A percentile compares a stretch with the other conserved stretches of the same genome.
Evolutionary conservation across 768 basidiomycete species (phyloP).

Genomic region (Amanita thiersii): DNA sequence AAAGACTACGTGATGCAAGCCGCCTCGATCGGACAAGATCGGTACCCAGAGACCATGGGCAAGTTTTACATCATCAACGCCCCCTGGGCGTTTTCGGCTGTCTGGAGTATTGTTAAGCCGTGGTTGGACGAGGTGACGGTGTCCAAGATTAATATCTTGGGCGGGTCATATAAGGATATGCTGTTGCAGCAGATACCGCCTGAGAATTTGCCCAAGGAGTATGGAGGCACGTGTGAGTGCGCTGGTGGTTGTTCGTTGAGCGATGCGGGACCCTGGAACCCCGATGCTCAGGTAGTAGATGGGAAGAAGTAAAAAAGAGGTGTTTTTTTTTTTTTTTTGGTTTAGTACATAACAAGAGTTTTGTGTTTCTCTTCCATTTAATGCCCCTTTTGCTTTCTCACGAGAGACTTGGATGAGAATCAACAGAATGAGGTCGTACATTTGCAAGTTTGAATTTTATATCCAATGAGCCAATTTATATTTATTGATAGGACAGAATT

Average conservation of each 20-base stretch:
- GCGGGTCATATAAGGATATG: constrained; percentile 65
- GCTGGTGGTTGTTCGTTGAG: constrained; percentile 75
- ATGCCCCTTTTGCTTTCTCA: too few species aligned
- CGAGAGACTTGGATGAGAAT: too few species aligned
- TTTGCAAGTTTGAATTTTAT: too few species aligned
- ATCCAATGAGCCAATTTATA: too few species aligned
- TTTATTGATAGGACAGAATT: too few species aligned
- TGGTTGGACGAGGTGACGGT: constrained; percentile 97
- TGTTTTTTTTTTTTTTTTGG: too few species aligned
- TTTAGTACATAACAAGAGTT: too few species aligned
- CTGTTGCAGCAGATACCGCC: constrained; percentile 75
- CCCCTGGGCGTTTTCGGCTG: constrained; percentile 84
- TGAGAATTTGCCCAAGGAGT: constrained; percentile 78
- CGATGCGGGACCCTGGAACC: constrained; percentile 95
- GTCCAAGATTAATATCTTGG: constrained; percentile 86
- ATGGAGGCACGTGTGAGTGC: constrained; percentile 81
- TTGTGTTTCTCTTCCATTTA: too few species aligned
- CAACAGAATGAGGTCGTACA: too few species aligned
- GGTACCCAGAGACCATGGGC: constrained; percentile 94
- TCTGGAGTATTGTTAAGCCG: constrained; percentile 84
- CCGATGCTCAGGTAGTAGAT: too few species aligned
- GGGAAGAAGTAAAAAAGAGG: too few species aligned
- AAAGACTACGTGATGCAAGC: constrained; percentile 85
- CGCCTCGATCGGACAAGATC: constrained; percentile 75
- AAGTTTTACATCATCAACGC: constrained; percentile 99